Evolutionary conservation across 2,329 filamentous ascomycete species (phyloP), one percentile per base, ranked within the genome.

Genomic region (Dothideomycetes sp.): DNA sequence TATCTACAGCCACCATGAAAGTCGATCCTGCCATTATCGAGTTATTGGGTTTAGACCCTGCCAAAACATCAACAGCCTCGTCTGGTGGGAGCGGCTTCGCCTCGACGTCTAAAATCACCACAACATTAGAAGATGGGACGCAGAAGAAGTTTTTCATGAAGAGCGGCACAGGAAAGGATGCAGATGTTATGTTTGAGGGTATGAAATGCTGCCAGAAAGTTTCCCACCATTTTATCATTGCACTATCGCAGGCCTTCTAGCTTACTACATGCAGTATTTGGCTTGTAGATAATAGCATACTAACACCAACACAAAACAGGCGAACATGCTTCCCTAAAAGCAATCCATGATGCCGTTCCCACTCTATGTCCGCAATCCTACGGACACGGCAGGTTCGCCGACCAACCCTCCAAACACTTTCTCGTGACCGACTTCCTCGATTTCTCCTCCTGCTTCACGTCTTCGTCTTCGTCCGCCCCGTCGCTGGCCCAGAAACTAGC

Each of bases 241-340:
- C n/a, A n/a, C n/a, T n/a, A n/a, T n/a, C n/a, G n/a, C n/a, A n/a
- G n/a, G n/a, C n/a, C n/a, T n/a, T n/a, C n/a, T n/a, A n/a, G n/a
- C n/a, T n/a, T n/a, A n/a, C n/a, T n/a, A n/a, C n/a, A n/a, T n/a
- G n/a, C n/a, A n/a, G n/a, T n/a, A n/a, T n/a, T n/a, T n/a, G n/a
- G n/a, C n/a, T n/a, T n/a, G n/a, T n/a, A n/a, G n/a, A n/a, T n/a
- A n/a, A n/a, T n/a, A n/a, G n/a, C n/a, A n/a, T n/a, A n/a, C n/a
- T n/a, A n/a, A n/a, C n/a, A n/a, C n/a, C n/a, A n/a, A n/a, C n/a
- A n/a, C 10, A 31, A 11, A 34, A 12, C 52, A 75, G 84, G 88
- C 44, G 89, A 95, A 61, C 81, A 86, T 55, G 74, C 75, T 36
- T 93, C 85, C 3, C 75, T 95, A 40, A 88, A 87, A 54, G 84